phyloP scores from a whole-genome alignment of 2,329 filamentous ascomycete species.

The Fusarium chlamydosporum region DNA sequence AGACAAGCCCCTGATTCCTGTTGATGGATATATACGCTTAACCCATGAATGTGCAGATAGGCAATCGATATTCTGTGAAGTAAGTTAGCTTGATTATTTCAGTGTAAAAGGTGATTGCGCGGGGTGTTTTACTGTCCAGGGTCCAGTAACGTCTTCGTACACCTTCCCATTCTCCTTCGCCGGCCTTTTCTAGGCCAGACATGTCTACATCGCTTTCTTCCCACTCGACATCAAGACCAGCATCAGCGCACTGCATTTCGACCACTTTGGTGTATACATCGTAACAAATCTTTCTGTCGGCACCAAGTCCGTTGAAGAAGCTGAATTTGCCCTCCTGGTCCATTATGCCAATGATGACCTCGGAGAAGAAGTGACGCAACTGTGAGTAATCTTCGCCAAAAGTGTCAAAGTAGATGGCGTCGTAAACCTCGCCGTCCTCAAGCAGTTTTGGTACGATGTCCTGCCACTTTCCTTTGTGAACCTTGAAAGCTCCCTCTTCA shows the following conservation, averaged over 20 bases:
- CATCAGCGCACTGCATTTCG: slow-evolving; percentile 90
- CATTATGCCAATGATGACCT: slow-evolving; percentile 85
- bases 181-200: slow-evolving; percentile 72
- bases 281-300: slow-evolving; percentile 92
- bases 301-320: slow-evolving; percentile 92
- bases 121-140: slow-evolving; percentile 71
- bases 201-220: slow-evolving; percentile 80
- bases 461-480: slow-evolving; percentile 82
- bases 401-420: slow-evolving; percentile 97
- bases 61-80: slow-evolving; percentile 75
- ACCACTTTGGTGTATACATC: slow-evolving; percentile 95
- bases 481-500: slow-evolving; percentile 76
- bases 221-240: slow-evolving; percentile 92
- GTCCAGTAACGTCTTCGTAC: slow-evolving; percentile 93
- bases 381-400: slow-evolving; percentile 95
- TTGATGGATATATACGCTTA: slow-evolving; percentile 55
- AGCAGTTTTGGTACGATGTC: slow-evolving; percentile 79
- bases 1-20: slow-evolving; percentile 17
- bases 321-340: slow-evolving; percentile 81
- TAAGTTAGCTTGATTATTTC: slow-evolving; percentile 42
- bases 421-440: slow-evolving; percentile 77
- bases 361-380: slow-evolving; percentile 87
- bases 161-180: slow-evolving; percentile 86
- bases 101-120: not conserved
- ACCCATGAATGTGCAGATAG: slow-evolving; percentile 80